Base-by-base conservation (phyloP, 2,329 filamentous ascomycete species). In the Microcera coccophila region DNA sequence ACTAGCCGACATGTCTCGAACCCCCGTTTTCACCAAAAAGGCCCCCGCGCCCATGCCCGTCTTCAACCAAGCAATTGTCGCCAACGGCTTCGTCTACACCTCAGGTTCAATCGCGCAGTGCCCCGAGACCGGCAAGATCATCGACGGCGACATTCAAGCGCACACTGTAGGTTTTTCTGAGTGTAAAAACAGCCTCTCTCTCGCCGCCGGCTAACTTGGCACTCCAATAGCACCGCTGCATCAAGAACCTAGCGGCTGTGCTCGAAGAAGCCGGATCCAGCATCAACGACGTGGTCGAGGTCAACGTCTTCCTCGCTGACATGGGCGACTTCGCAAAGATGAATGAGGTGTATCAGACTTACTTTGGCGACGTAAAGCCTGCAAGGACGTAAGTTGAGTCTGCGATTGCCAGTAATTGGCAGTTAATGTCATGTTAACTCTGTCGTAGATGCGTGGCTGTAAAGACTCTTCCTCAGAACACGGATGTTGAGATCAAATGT, bases 261-360 rank as follows among this genome's bases (percentile, higher is more conserved):
- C 73, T 90, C 3, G 76, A 81, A 36, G 84, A 80, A 35, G 83
- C 84, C 2, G 83, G 83, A 2, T 82, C 78, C 16, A 73, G 70
- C 36, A 70, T 89, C 15, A 66, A 73, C 36, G 79, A 80, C 53
- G 79, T 87, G 11, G 79, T 88, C 51, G 86, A 87, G 67, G 80
- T 85, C 40, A 80, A 77, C 50, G 80, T 88, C 51, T 89, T 86
- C 68, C 71, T 89, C 36, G 77, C 80, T 34, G 77, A 84, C 53
- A 87, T 88, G 82, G 78, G 75, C 41, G 73, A 86, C 61, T 89
- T 88, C 58, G 76, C 71, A 22, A 79, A 84, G 62, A 86, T 88
- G 81, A 89, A 89, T 62, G 75, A 75, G 53, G 76, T 84, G 19
- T 88, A 87, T 55, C 76, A 77, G 58, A 78, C 83, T 63, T 84